Evolutionary conservation across 148 eudicot species (phyloP), one percentile per base, ranked within the genome.

Genomic region (Silene conica): DNA sequence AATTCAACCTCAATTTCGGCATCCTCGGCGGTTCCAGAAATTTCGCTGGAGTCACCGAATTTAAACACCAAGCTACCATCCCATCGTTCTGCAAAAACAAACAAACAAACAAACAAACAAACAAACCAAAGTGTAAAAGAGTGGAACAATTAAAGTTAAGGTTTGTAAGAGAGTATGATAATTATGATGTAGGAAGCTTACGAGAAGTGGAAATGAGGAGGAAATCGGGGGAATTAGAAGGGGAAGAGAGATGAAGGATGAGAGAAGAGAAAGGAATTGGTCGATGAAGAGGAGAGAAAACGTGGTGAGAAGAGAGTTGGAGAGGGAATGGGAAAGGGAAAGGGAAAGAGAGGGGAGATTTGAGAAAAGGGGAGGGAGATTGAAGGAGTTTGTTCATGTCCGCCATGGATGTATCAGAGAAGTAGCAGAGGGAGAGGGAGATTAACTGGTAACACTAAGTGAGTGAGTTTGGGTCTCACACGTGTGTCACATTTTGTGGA

Each of bases 21-120:
- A 23, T 59, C 21, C 1, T 79, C 71, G 34, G 65, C 41, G 28
- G 20, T 18, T 15, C 28, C 34, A 63, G 69, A 82, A 54, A 85
- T 60, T 64, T 87, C 88, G 55, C 83, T 84, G 0, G 78, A 83
- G 25, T 93, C 90, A n/a, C 91, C 98, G 65, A 93, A 93, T 70
- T 79, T 87, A 75, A 93, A 93, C 28, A 86, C 43, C 62, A 87
- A 28, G 63, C 90, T 90, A 68, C 98, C 98, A 74, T 93, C 94
- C 16, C 85, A 75, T 66, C 76, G 61, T 75, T 86, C 98, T 93
- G 83, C 82, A 67, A 19, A 59, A 21, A 26, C 26, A 23, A 67
- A 72, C 28, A 68, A 61, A 70, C 57, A 50, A 26, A 74, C 28
- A 74, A 16, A 48, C 64, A 67, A 73, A n/a, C n/a, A n/a, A n/a